Evolutionary conservation across 495 filamentous ascomycete species (phyloP).

Genomic region (Penicillium cinerascens): DNA sequence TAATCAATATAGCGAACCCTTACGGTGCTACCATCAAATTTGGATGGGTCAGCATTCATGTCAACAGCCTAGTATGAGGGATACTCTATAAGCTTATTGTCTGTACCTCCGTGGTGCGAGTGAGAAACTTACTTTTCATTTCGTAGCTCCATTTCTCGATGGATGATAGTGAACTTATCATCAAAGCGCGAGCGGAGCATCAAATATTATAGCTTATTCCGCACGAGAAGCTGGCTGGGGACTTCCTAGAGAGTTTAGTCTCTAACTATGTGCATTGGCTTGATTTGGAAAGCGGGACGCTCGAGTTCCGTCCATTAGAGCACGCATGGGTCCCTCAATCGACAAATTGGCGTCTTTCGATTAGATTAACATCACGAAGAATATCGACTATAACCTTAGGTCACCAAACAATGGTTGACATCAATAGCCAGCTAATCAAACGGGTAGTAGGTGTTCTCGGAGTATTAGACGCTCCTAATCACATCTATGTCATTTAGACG

Average conservation of each 20-base stretch:
- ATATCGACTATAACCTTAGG: not conserved
- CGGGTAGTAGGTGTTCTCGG: constrained; percentile 26
- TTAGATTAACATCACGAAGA: not conserved
- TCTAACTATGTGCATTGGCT: constrained; percentile 27
- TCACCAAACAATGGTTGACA: constrained; percentile 24
- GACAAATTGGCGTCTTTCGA: constrained; percentile 23
- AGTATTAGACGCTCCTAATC: constrained; percentile 25
- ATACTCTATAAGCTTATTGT: no score
- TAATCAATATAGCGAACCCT: no score
- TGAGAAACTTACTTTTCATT: no score
- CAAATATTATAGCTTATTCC: not conserved
- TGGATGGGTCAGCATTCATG: no score
- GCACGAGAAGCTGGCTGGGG: constrained; percentile 23
- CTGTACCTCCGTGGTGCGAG: no score
- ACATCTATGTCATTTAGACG: constrained; percentile 33
- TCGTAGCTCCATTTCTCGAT: no score
- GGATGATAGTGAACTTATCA: no score
- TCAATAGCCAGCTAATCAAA: constrained; percentile 25
- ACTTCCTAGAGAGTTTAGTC: constrained; percentile 47
- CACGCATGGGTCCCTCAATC: constrained; percentile 36
- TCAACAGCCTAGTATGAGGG: no score
- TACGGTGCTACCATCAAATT: no score
- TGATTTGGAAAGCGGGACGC: constrained; percentile 43
- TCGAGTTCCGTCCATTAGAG: constrained; percentile 46
- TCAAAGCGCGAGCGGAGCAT: no score